Conservation (phyloP, 1,284 basidiomycete species). For the Cryptococcus hybrid region DNA sequence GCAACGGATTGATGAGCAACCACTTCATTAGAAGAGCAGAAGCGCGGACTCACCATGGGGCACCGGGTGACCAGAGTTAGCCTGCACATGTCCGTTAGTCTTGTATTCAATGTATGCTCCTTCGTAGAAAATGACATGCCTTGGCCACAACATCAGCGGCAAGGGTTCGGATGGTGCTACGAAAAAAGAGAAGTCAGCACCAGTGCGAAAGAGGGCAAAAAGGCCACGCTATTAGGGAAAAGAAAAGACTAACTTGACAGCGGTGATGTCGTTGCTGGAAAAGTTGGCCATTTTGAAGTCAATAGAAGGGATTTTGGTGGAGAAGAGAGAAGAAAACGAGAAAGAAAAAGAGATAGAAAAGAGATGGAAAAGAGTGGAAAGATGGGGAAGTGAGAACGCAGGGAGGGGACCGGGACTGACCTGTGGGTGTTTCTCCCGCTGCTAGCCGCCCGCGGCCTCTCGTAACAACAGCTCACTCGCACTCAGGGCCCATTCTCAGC, state of each 20-base stretch:
- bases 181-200: conserved; percentile 5
- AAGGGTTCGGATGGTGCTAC: conserved; percentile 52
- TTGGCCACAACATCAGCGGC: conserved; percentile 53
- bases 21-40: not conserved
- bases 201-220: not conserved
- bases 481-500: not conserved
- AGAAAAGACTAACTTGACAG: conserved; percentile 37
- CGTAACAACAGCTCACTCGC: not conserved
- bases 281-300: no score
- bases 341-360: conserved; percentile 2
- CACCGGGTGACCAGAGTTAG: conserved; percentile 94
- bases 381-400: conserved; percentile 1
- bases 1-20: not conserved
- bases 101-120: conserved; percentile 36
- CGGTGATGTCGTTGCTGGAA: conserved; percentile 61
- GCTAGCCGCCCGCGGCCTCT: not conserved
- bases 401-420: no score
- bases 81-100: conserved; percentile 57
- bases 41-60: conserved; percentile 64
- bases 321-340: conserved; percentile 6
- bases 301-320: no score
- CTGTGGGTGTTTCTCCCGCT: no score
- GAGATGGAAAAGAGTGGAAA: conserved; percentile 2
- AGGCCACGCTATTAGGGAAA: not conserved
- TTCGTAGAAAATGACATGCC: conserved; percentile 53